Percentiles rank a stretch among this genome's conserved stretches.
These are phyloP conservation scores for Crucihimalaya himalaica DNA, from an alignment of 345 rosid genomes.

Conservation along the genomic window DNA sequence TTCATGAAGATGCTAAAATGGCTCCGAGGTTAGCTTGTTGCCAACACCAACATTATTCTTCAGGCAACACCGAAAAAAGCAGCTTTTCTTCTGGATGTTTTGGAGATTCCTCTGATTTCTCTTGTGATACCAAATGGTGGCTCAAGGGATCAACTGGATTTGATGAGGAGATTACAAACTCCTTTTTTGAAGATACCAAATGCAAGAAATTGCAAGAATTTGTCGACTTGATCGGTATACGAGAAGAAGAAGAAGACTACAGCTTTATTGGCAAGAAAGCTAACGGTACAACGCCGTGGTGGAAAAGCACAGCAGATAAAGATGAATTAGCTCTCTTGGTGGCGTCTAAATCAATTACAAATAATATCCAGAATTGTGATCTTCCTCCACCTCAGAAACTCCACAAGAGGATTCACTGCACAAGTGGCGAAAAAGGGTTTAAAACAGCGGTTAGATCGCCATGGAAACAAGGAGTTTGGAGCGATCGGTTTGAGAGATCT, in stretches of 20 bases:
- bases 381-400: slow-evolving; percentile 81
- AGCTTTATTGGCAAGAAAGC: slow-evolving; percentile 32
- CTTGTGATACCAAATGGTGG: slow-evolving; percentile 91
- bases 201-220: slow-evolving; percentile 45
- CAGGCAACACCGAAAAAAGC: slow-evolving; percentile 44
- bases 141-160: slow-evolving; percentile 54
- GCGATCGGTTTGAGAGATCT: slow-evolving; percentile 43
- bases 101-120: slow-evolving; percentile 51
- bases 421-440: slow-evolving; percentile 32
- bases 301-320: slow-evolving; percentile 68
- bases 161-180: slow-evolving; percentile 33
- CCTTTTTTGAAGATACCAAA: slow-evolving; percentile 33
- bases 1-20: slow-evolving; percentile 89
- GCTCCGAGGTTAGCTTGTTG: slow-evolving; percentile 95
- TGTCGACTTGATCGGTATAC: slow-evolving; percentile 44
- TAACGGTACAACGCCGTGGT: slow-evolving; percentile 60
- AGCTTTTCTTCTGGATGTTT: slow-evolving; percentile 55
- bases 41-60: slow-evolving; percentile 51
- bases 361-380: slow-evolving; percentile 73
- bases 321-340: slow-evolving; percentile 81
- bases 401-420: slow-evolving; percentile 31
- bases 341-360: slow-evolving; percentile 66
- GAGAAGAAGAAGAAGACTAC: slow-evolving; percentile 37
- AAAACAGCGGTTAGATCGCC: slow-evolving; percentile 4
- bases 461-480: slow-evolving; percentile 37